Conservation (phyloP, 441 rosid genomes). For the Mallotus japonicus region DNA sequence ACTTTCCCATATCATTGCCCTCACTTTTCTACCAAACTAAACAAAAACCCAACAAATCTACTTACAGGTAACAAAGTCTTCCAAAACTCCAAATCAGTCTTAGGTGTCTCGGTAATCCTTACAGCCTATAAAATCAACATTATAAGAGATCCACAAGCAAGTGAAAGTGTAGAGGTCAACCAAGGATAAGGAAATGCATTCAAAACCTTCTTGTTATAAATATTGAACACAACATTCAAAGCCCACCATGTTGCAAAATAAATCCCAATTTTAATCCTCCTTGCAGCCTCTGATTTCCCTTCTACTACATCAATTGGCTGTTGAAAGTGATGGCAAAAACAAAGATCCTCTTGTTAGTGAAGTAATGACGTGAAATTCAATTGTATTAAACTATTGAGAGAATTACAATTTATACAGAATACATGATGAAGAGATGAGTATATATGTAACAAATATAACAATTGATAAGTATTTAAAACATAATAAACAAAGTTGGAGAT, state of each 20-base stretch:
- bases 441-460: no score
- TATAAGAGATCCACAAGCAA: conserved; percentile 93
- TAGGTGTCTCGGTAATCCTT: conserved; percentile 76
- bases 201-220: conserved; percentile 95
- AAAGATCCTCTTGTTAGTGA: conserved; percentile 29
- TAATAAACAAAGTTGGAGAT: no score
- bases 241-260: no score
- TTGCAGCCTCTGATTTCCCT: conserved; percentile 48
- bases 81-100: conserved; percentile 93
- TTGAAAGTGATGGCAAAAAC: conserved; percentile 34
- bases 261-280: conserved; percentile 68
- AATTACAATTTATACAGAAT: no score
- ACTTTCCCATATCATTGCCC: conserved; percentile 1
- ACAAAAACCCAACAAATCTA: conserved; percentile 30
- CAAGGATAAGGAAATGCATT: conserved; percentile 92
- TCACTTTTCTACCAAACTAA: conserved; percentile 25
- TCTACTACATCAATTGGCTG: conserved; percentile 41
- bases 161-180: conserved; percentile 88
- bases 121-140: conserved; percentile 88
- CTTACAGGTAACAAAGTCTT: conserved; percentile 89
- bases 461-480: no score
- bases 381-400: no score
- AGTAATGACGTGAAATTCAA: no score
- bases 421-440: no score
- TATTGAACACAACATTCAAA: conserved; percentile 85